These are phyloP conservation scores for Urostyla sp. DNA, from an alignment of 73 alveolate genomes.

Conservation along the genomic window DNA sequence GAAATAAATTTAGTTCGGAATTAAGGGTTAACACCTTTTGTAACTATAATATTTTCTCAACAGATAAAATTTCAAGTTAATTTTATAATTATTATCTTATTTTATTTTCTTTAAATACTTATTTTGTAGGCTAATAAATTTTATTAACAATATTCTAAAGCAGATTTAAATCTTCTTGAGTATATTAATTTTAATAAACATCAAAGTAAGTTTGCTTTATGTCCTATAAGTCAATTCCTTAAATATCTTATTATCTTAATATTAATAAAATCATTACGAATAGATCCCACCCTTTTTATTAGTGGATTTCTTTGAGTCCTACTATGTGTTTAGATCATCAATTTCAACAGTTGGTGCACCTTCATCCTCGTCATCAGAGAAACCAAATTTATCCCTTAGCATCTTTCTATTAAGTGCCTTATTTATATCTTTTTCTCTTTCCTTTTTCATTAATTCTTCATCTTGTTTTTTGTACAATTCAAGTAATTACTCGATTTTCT, in stretches of 20 bases:
- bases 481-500: constrained; percentile 58
- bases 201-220: constrained; percentile 2
- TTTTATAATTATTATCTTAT: not conserved
- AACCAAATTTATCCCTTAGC: constrained; percentile 70
- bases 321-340: too few relatives aligned
- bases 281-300: too few relatives aligned
- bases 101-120: constrained; percentile 21
- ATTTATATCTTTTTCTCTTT: constrained; percentile 25
- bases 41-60: constrained; percentile 5
- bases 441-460: constrained; percentile 41
- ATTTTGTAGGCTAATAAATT: not conserved
- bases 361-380: constrained; percentile 70
- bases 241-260: not conserved
- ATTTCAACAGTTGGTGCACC: constrained; percentile 1
- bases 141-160: constrained; percentile 2
- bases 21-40: not conserved
- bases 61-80: not conserved
- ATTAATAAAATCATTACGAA: too few relatives aligned
- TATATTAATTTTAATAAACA: constrained; percentile 1
- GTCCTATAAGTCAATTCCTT: constrained; percentile 18
- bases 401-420: constrained; percentile 38
- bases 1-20: constrained; percentile 1
- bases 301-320: too few relatives aligned
- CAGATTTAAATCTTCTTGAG: not conserved
- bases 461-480: constrained; percentile 52